phyloP scores from a whole-genome alignment of 495 filamentous ascomycete genomes.

The Tuber microsphaerosporum region DNA sequence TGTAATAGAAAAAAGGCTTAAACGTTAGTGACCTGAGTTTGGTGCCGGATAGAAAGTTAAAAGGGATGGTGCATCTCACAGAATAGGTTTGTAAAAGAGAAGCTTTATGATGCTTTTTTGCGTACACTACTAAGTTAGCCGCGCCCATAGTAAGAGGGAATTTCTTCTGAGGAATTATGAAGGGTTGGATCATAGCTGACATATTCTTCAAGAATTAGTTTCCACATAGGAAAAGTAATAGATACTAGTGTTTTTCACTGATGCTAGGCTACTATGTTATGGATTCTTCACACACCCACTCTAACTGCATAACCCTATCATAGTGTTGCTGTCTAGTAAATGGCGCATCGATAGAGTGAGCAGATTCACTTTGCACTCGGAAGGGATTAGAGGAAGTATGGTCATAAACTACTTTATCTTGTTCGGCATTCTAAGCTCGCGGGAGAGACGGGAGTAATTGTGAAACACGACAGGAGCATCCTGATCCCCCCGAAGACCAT shows the following conservation, averaged over 20 bases:
- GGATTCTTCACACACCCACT: not conserved
- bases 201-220: not conserved
- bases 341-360: not conserved
- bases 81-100: not conserved
- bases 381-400: not conserved
- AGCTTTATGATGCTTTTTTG: not conserved
- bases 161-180: not conserved
- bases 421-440: not conserved
- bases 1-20: not conserved
- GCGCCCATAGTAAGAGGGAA: not conserved
- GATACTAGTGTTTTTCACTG: not conserved
- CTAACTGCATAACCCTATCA: not conserved
- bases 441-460: not conserved
- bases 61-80: not conserved
- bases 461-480: not conserved
- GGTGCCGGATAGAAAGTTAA: not conserved
- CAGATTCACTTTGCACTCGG: not conserved
- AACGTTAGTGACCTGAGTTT: not conserved
- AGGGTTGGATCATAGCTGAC: not conserved
- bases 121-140: not conserved
- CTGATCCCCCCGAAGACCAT: too few relatives aligned
- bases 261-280: not conserved
- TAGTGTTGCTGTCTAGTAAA: not conserved
- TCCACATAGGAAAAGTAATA: not conserved
- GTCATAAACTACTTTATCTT: not conserved